Base-by-base conservation (phyloP, 768 basidiomycete species). In the Dentipellis fragilis region DNA sequence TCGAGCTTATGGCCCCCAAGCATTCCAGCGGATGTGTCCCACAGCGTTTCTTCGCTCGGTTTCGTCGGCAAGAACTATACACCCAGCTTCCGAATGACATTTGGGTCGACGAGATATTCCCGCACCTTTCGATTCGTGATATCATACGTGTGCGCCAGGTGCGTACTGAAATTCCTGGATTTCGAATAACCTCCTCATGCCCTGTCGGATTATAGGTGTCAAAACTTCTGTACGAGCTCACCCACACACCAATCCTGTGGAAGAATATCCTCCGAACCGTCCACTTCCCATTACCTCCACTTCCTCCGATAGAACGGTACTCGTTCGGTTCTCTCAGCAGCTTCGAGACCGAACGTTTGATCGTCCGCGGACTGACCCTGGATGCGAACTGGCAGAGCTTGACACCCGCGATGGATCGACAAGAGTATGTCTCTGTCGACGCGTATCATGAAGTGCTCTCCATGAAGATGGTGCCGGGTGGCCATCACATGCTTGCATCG, bases 301-400 rank as follows among this genome's bases (percentile, higher is more conserved):
- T 62, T 2, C 61, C 61, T 22, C 61, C 58, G 4, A 60, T 59
- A 7, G 37, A 47, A 4, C 59, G 51, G 23, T 62, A 62, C 39
- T 55, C 56, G 10, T 62, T 57, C 34, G 36, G 40, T 1, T 35
- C 35, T n/a, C 56, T 62, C 36, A 62, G 59, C 29, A 59, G 59
- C 38, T 49, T 62, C 9, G 61, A 62, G 36, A 54, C 61, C 16
- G 61, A 62, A 38, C 58, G 59, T 34, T 22, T 62, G 17, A 52
- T 62, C 9, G 40, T 52, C 23, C 61, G 61, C 22, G 51, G 59
- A n/a, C 54, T 62, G 22, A 50, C 59, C 5, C 52, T 57, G 10
- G 59, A 62, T 37, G 58, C 61, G 19, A 62, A 62, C 56, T 62
- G 61, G 61, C 49, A 54, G 48, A 62, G 61, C 45, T 46, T 35